A percentile compares a stretch with the other conserved stretches of the same genome.
These are phyloP conservation scores for Iris macrosiphon DNA, from an alignment of 106 monocot genomes.

Conservation along the genomic window DNA sequence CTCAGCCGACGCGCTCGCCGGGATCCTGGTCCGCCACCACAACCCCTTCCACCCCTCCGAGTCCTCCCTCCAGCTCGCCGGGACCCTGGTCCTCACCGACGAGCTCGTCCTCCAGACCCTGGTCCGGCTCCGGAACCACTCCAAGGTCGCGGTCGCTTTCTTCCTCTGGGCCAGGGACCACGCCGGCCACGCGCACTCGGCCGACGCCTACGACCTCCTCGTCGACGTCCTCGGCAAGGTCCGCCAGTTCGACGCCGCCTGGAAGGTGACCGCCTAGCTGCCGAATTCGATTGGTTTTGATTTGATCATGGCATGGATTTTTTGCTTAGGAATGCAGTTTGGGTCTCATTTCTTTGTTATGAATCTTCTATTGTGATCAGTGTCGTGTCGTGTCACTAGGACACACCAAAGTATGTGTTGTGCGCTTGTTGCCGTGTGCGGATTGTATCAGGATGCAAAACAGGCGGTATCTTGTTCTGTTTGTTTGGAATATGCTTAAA, in stretches of 20 bases:
- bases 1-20: slow-evolving; percentile 62
- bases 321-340: too few relatives aligned
- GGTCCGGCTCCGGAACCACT: slow-evolving; percentile 78
- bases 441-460: too few relatives aligned
- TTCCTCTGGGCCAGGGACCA: slow-evolving; percentile 69
- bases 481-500: too few relatives aligned
- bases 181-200: slow-evolving; percentile 16
- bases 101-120: slow-evolving; percentile 67
- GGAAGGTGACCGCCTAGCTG: too few relatives aligned
- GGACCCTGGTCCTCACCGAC: slow-evolving; percentile 30
- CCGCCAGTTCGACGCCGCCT: slow-evolving; percentile 85
- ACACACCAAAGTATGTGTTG: too few relatives aligned
- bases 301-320: too few relatives aligned
- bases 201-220: slow-evolving; percentile 65
- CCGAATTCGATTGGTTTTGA: too few relatives aligned
- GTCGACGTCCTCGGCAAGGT: slow-evolving; percentile 65
- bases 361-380: too few relatives aligned
- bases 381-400: too few relatives aligned
- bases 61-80: slow-evolving; percentile 71
- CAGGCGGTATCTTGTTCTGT: too few relatives aligned
- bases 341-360: too few relatives aligned
- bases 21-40: slow-evolving; percentile 74
- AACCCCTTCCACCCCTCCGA: slow-evolving; percentile 95
- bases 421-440: too few relatives aligned
- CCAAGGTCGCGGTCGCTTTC: slow-evolving; percentile 82